Percentiles rank a stretch among this genome's conserved stretches.
phyloP scores from a whole-genome alignment of 768 basidiomycete genomes.

The Psilocybe azurescens region DNA sequence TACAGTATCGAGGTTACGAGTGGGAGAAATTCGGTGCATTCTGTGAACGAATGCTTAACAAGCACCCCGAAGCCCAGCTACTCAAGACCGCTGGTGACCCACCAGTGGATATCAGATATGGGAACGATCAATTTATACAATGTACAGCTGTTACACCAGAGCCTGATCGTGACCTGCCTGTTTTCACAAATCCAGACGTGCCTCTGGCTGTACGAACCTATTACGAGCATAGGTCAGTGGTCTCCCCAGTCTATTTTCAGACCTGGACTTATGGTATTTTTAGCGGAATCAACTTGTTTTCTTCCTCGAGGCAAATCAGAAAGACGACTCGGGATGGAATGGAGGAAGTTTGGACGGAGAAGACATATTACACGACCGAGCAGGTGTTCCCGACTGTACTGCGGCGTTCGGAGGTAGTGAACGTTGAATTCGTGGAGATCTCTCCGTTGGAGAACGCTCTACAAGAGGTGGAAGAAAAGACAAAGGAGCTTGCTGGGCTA shows the following conservation, averaged over 20 bases:
- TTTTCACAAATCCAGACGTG: conserved; percentile 88
- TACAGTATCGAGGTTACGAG: conserved; percentile 89
- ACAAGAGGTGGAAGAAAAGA: conserved; percentile 79
- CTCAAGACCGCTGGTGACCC: conserved; percentile 79
- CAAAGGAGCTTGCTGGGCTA: conserved; percentile 73
- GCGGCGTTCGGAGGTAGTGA: conserved; percentile 85
- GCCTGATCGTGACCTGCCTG: conserved; percentile 74
- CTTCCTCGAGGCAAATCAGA: conserved; percentile 70
- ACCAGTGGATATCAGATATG: conserved; percentile 78
- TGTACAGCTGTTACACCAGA: conserved; percentile 87
- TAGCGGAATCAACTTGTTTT: conserved; percentile 86
- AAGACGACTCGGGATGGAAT: conserved; percentile 66
- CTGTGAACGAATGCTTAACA: conserved; percentile 91
- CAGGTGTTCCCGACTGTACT: conserved; percentile 92
- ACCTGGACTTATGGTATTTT: not conserved
- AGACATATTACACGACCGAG: conserved; percentile 86
- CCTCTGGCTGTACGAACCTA: conserved; percentile 80
- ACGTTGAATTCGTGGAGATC: conserved; percentile 72
- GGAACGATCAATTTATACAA: conserved; percentile 86
- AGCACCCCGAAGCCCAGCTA: conserved; percentile 85
- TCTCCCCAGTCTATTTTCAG: not conserved
- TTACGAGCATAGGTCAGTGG: conserved; percentile 79
- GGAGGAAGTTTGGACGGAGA: conserved; percentile 88
- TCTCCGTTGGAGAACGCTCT: conserved; percentile 88
- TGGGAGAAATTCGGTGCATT: conserved; percentile 93